These are phyloP conservation scores for Chaetomium olivaceum DNA, from an alignment of 2,329 filamentous ascomycete genomes.

Conservation along the genomic window DNA sequence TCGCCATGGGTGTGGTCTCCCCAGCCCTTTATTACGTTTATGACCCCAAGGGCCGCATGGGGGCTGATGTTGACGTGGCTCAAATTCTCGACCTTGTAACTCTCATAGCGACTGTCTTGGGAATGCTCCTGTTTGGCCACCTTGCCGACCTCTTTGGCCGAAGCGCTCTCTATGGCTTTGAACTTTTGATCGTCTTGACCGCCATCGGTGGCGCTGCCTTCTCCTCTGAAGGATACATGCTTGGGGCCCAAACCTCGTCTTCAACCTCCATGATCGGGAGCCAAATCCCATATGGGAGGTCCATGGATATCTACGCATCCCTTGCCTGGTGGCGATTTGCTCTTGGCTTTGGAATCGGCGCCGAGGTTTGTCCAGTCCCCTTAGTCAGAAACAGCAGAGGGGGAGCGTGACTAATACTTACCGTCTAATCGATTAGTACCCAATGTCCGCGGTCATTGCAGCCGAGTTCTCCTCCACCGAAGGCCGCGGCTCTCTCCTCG, in stretches of 20 bases:
- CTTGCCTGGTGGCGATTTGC: conserved; percentile 10
- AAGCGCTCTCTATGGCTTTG: conserved; percentile 4
- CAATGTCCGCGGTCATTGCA: conserved; percentile 6
- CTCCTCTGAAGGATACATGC: conserved; percentile 1
- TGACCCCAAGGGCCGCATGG: not conserved
- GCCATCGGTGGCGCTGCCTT: conserved; percentile 9
- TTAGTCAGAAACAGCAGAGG: not conserved
- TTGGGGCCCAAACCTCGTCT: not conserved
- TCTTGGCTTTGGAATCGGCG: conserved; percentile 3
- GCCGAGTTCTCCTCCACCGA: conserved; percentile 8
- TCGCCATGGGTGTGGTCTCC: not conserved
- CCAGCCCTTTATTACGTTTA: conserved; percentile 8
- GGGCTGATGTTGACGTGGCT: not conserved
- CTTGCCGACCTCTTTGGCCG: conserved; percentile 10
- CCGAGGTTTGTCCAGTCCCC: not conserved
- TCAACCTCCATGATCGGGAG: not conserved
- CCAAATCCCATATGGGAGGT: not conserved
- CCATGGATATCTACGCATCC: conserved; percentile 10
- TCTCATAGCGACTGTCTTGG: not conserved
- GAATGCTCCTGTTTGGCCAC: conserved; percentile 7
- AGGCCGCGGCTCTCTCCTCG: not conserved
- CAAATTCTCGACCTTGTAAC: conserved; percentile 4
- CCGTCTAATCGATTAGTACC: not conserved
- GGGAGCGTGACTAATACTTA: not conserved
- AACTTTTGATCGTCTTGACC: conserved; percentile 8